phyloP scores from a whole-genome alignment of 345 rosid genomes.

The Raphanus sativus region DNA sequence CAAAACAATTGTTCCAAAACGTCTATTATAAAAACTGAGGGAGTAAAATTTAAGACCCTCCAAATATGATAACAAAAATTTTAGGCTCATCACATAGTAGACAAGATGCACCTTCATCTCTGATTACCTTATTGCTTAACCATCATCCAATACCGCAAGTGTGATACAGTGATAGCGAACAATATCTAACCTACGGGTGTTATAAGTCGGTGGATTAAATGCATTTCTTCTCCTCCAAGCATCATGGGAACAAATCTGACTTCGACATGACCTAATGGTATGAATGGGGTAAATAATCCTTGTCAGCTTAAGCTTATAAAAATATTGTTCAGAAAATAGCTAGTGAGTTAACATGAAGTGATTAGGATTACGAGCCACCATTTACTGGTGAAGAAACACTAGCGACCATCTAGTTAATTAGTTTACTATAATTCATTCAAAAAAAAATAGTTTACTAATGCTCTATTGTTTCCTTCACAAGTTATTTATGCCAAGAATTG shows the following conservation, averaged over 20 bases:
- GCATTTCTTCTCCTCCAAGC: not conserved
- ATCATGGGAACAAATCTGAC: not conserved
- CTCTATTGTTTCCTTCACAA: not conserved
- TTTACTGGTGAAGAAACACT: not conserved
- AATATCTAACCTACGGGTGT: not conserved
- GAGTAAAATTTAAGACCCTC: not conserved
- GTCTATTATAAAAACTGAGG: too few relatives aligned
- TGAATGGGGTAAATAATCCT: not conserved
- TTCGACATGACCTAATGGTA: not conserved
- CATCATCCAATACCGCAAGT: not conserved
- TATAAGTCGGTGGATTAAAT: not conserved
- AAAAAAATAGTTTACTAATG: too few relatives aligned
- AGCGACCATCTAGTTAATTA: not conserved
- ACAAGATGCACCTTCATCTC: not conserved
- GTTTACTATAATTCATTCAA: too few relatives aligned
- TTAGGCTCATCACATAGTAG: not conserved
- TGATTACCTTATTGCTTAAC: not conserved
- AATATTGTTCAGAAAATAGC: too few relatives aligned
- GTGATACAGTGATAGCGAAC: not conserved
- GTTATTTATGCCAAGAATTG: not conserved
- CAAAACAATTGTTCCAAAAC: too few relatives aligned
- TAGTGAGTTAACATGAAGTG: not conserved
- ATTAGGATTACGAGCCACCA: not conserved
- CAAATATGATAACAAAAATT: not conserved
- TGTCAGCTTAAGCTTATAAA: not conserved